A percentile compares a stretch with the other conserved stretches of the same genome.
Conservation (phyloP, 2,329 filamentous ascomycete species). For the Fusarium anguioides region DNA sequence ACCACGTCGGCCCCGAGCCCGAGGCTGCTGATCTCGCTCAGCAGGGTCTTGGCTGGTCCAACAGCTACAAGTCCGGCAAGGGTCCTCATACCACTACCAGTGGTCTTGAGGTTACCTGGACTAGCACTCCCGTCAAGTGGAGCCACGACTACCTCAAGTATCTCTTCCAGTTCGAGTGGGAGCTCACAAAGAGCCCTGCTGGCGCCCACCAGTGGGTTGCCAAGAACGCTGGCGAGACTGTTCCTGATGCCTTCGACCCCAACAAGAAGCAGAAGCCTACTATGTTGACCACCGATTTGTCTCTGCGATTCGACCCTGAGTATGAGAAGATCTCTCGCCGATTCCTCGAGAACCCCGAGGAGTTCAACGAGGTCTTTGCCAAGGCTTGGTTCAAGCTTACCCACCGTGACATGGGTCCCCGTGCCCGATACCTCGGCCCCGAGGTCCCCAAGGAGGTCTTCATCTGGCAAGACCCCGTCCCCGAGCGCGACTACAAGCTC, state of each 20-base stretch:
- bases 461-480: slow-evolving; percentile 80
- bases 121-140: slow-evolving; percentile 73
- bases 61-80: slow-evolving; percentile 72
- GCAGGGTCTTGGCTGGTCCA: slow-evolving; percentile 79
- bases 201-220: slow-evolving; percentile 83
- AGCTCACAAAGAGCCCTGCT: slow-evolving; percentile 78
- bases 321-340: slow-evolving; percentile 82
- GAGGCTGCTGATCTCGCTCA: slow-evolving; percentile 71
- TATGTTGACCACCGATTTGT: slow-evolving; percentile 54
- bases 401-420: slow-evolving; percentile 82
- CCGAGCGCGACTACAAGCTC: slow-evolving; percentile 66
- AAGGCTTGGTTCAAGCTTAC: slow-evolving; percentile 87
- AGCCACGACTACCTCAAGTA: slow-evolving; percentile 80
- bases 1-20: slow-evolving; percentile 74
- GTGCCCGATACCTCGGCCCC: slow-evolving; percentile 76
- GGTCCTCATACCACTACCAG: slow-evolving; percentile 78
- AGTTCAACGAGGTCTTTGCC: slow-evolving; percentile 76
- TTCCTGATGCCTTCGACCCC: slow-evolving; percentile 53
- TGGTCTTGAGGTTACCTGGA: slow-evolving; percentile 84
- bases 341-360: slow-evolving; percentile 75
- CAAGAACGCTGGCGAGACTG: slow-evolving; percentile 56
- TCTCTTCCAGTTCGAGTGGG: slow-evolving; percentile 84
- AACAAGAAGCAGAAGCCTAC: slow-evolving; percentile 35
- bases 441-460: slow-evolving; percentile 78
- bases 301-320: slow-evolving; percentile 76